Evolutionary conservation across 1,284 basidiomycete genomes (phyloP).

Genomic region (Apiotrichum sp.): DNA sequence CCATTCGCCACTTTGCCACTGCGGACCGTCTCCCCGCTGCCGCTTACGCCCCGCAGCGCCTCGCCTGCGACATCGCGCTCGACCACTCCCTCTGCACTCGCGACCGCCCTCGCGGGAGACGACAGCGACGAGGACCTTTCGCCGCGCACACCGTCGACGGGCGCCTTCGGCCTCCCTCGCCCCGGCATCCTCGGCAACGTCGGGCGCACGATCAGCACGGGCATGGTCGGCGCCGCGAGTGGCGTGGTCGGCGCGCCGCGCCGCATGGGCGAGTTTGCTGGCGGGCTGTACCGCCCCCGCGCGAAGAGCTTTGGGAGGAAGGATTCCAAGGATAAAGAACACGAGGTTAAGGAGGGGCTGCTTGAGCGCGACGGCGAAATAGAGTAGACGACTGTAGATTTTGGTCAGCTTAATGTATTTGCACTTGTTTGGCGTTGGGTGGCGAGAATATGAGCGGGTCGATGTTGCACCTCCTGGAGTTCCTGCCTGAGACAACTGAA

Average conservation of each 20-base stretch:
- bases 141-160: background rate
- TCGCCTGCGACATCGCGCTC: background rate
- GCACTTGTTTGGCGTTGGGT: no score
- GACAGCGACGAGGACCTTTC: conserved; percentile 6
- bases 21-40: conserved; percentile 13
- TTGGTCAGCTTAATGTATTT: no score
- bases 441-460: no score
- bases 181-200: conserved; percentile 18
- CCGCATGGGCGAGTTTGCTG: conserved; percentile 12
- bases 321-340: no score
- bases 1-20: conserved; percentile 19
- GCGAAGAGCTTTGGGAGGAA: background rate
- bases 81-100: background rate
- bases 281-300: conserved; percentile 15
- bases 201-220: conserved; percentile 27
- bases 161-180: background rate
- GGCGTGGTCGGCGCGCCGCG: conserved; percentile 33
- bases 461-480: no score
- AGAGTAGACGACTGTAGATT: no score
- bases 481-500: no score
- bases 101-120: background rate
- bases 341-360: no score
- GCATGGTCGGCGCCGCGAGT: conserved; percentile 28
- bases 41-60: background rate
- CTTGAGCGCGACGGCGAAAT: no score